Evolutionary conservation across 148 eudicot species (phyloP), one percentile per base, ranked within the genome.

Genomic region (Spergularia bocconei): DNA sequence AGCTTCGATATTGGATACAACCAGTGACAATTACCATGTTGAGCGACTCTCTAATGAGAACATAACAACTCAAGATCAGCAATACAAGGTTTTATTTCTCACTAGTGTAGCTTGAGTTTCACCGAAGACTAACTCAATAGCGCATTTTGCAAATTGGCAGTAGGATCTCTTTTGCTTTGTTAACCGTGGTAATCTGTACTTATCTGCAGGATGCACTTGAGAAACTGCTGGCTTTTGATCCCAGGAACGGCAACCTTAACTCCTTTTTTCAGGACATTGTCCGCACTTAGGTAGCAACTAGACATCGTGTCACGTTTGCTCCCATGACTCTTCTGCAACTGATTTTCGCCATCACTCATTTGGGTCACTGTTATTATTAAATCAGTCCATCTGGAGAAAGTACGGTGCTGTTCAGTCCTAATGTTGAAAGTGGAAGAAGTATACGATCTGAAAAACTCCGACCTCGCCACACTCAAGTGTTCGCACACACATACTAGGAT

Each of bases 161-260:
- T 17, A 2, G 1, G 55, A 38, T 21, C 19, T 63, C 20, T 36
- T 33, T 39, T 38, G 15, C 2, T 67, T 33, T n/a, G 44, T 13
- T 61, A 25, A 67, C 58, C 29, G 13, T 48, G 29, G 38, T 21
- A 33, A 41, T 65, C 38, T 25, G 15, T 41, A 21, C 19, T 21
- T 63, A 7, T 53, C 70, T 85, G 85, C 97, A 95, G 98, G 87
- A 92, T 74, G 88, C 87, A 75, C 84, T 90, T 50, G 92, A 89
- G 57, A 95, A 89, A 82, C 67, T 92, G 82, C 67, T 95, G 77
- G 81, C 88, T 7, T 95, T 95, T 65, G 97, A 95, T 80, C 81
- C 83, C 67, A 82, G 68, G 66, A 82, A 82, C n/a, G 97, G 92
- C 20, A 85, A 89, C 82, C 82, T 92, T 60, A 73, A 71, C 56